phyloP scores from a whole-genome alignment of 2,329 filamentous ascomycete genomes.

The Pseudocercospora crystallina region DNA sequence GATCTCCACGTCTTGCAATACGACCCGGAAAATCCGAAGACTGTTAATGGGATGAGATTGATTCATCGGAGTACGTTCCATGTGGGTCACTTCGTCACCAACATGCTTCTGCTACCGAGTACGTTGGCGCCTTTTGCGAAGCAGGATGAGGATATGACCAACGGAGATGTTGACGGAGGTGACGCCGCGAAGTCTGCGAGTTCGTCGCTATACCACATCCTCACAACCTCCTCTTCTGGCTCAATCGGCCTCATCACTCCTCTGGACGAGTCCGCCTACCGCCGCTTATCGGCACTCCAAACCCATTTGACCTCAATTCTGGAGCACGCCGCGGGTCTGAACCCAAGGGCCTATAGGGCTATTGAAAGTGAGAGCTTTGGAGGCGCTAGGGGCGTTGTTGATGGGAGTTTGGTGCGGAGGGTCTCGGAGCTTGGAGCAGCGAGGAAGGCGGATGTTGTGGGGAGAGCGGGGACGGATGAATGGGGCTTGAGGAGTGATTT shows the following conservation, averaged over 20 bases:
- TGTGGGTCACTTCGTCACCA: conserved; percentile 74
- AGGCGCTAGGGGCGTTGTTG: conserved; percentile 67
- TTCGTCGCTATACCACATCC: conserved; percentile 51
- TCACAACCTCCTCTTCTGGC: conserved; percentile 74
- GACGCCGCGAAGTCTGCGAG: conserved; percentile 16
- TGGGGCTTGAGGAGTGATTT: conserved; percentile 71
- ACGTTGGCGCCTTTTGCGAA: conserved; percentile 51
- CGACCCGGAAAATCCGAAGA: conserved; percentile 94
- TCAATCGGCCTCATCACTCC: conserved; percentile 74
- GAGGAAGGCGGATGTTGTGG: conserved; percentile 69
- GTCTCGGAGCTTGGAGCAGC: conserved; percentile 75
- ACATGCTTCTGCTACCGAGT: conserved; percentile 73
- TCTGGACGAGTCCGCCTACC: conserved; percentile 76
- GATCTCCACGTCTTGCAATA: conserved; percentile 89
- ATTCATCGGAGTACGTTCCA: conserved; percentile 87
- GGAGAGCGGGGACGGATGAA: conserved; percentile 67
- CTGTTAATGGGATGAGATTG: conserved; percentile 81
- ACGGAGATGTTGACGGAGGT: conserved; percentile 33
- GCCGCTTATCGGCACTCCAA: conserved; percentile 76
- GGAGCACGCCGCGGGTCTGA: conserved; percentile 75
- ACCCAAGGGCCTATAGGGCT: conserved; percentile 73
- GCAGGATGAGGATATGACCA: conserved; percentile 24
- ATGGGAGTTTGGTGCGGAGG: conserved; percentile 71
- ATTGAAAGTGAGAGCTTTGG: conserved; percentile 46
- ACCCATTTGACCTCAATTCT: conserved; percentile 76